Percentiles rank a stretch among this genome's conserved stretches.
phyloP scores from a whole-genome alignment of 192 early-diverging fungal species.

The Phlyctochytrium bullatum region DNA sequence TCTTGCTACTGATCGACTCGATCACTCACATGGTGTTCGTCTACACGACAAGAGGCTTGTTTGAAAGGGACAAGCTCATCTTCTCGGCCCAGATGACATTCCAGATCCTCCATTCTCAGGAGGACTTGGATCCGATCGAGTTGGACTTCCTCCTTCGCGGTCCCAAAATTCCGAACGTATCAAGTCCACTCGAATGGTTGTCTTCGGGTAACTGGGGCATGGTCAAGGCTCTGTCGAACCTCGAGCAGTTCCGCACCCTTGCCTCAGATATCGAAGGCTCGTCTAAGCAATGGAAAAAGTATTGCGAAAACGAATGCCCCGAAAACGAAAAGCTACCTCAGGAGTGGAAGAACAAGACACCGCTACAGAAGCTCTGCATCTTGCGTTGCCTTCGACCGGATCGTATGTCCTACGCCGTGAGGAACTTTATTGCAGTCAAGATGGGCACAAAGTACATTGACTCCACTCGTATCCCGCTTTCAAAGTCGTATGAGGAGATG shows the following conservation, averaged over 20 bases:
- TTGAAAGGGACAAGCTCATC: conserved; percentile 65
- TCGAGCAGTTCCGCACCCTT: conserved; percentile 56
- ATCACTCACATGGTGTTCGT: conserved; percentile 64
- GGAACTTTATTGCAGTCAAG: conserved; percentile 55
- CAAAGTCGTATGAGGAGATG: conserved; percentile 52
- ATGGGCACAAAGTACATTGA: conserved; percentile 61
- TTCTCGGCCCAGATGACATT: conserved; percentile 66
- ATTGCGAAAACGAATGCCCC: conserved; percentile 62
- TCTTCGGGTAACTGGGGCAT: conserved; percentile 49
- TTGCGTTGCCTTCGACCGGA: conserved; percentile 60
- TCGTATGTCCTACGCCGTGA: conserved; percentile 63
- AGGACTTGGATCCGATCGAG: conserved; percentile 56
- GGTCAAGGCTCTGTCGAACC: conserved; percentile 57
- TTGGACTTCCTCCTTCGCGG: conserved; percentile 61
- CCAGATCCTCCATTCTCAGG: conserved; percentile 55
- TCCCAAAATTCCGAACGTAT: conserved; percentile 43
- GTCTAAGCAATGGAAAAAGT: conserved; percentile 68
- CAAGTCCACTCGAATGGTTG: conserved; percentile 63
- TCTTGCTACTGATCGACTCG: conserved; percentile 53
- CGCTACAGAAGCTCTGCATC: conserved; percentile 64
- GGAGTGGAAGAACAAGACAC: conserved; percentile 68
- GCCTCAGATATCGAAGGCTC: conserved; percentile 64
- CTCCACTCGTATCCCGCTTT: conserved; percentile 49
- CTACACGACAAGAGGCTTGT: conserved; percentile 63
- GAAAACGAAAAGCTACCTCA: conserved; percentile 68